A percentile compares a stretch with the other conserved stretches of the same genome.
Conservation (phyloP, 441 rosid species). For the Eutrema salsugineum region DNA sequence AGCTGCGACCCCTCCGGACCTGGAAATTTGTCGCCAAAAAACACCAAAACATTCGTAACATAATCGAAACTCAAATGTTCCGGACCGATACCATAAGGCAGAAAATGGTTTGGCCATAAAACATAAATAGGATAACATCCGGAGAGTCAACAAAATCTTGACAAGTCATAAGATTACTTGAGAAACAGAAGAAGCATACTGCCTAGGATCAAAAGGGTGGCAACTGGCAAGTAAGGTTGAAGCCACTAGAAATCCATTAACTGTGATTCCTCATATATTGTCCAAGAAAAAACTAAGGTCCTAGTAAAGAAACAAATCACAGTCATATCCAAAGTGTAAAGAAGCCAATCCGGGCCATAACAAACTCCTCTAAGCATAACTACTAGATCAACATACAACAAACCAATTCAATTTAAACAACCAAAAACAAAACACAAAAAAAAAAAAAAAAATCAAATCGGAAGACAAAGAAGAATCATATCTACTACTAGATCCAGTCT, state of each 20-base stretch:
- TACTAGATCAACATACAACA: not conserved
- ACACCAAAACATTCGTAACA: not conserved
- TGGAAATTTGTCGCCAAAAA: slow-evolving; percentile 11
- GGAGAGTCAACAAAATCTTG: not conserved
- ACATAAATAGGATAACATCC: not conserved
- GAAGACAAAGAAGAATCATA: not conserved
- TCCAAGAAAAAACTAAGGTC: not conserved
- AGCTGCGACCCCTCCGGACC: slow-evolving; percentile 82
- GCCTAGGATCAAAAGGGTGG: not conserved
- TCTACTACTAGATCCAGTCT: not conserved
- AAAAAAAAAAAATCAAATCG: not conserved
- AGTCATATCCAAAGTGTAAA: not conserved
- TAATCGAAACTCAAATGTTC: not conserved
- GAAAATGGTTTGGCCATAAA: not conserved
- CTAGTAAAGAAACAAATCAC: not conserved
- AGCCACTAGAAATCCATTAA: not conserved
- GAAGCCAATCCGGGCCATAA: not conserved
- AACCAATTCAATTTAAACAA: not conserved
- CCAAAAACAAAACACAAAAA: too few species aligned
- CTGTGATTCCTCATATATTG: not conserved
- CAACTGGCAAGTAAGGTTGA: not conserved
- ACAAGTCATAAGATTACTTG: not conserved
- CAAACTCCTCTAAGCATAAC: not conserved
- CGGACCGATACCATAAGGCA: not conserved
- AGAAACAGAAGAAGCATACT: not conserved